Evolutionary conservation across 2,329 filamentous ascomycete genomes (phyloP), one percentile per base, ranked within the genome.

Genomic region (Fusarium tjaetaba): DNA sequence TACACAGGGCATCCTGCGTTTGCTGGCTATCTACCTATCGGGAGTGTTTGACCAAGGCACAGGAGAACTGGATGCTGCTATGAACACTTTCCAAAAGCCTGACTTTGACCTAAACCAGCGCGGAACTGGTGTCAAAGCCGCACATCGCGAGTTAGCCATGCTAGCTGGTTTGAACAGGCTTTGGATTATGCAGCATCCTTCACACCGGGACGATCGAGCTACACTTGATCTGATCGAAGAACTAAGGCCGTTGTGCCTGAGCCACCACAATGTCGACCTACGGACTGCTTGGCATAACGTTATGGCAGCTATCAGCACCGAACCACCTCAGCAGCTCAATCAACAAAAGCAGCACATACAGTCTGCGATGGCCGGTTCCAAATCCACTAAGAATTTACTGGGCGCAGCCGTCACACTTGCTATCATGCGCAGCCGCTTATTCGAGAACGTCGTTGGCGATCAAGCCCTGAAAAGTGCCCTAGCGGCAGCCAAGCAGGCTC

Each of bases 381-480:
- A 92, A 72, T 85, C 86, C 13, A 91, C 92, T 14, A 86, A 87
- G 61, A 97, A 97, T 80, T 90, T 90, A 36, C 93, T 97, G 73
- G 92, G 95, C 61, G 88, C 95, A n/a, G 92, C 92, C 53, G 93
- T 98, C 72, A 91, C 93, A 11, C 89, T 98, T 67, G 95, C 91
- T 75, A 91, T 96, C 73, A 97, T 98, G 93, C 92, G 93, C 59
- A 91, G 89, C 78, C 89, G 91, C 58, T 93, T 97, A 78, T 98
- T 95, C 81, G 91, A 92, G 51, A 92, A 93, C 67, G 92, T 95
- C 20, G 90, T 97, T 8, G 94, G 94, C 56, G 92, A 93, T 66
- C 93, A 95, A 80, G 92, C 93, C 0, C 87, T 94, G 67, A 95
- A 95, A 83, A 93, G 92, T 78, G 92, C 92, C 9, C 88, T 88